Evolutionary conservation across 1,284 basidiomycete species (phyloP).

Genomic region (Moesziomyces globuligerus): DNA sequence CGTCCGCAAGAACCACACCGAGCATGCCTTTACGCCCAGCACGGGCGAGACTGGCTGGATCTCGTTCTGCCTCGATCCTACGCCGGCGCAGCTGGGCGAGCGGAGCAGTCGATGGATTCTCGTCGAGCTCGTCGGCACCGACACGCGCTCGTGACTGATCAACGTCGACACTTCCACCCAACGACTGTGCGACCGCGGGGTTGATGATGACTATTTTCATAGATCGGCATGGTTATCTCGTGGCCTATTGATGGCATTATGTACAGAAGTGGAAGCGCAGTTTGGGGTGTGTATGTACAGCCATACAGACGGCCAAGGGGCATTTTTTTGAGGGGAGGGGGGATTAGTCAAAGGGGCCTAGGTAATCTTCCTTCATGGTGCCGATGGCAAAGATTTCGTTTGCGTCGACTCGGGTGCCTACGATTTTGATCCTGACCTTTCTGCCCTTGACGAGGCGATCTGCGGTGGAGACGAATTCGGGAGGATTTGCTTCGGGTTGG

Average conservation of each 20-base stretch:
- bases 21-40: slow-evolving; percentile 31
- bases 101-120: slow-evolving; percentile 21
- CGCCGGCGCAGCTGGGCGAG: background rate
- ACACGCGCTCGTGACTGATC: slow-evolving; percentile 33
- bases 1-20: slow-evolving; percentile 30
- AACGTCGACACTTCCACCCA: no score
- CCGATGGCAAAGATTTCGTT: slow-evolving; percentile 79
- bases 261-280: no score
- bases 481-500: slow-evolving; percentile 65
- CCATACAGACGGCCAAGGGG: no score
- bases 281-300: no score
- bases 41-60: slow-evolving; percentile 41
- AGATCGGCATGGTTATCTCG: no score
- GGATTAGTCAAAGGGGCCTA: slow-evolving; percentile 57
- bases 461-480: slow-evolving; percentile 59
- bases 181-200: background rate
- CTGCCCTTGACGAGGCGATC: slow-evolving; percentile 80
- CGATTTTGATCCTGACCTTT: slow-evolving; percentile 90
- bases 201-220: background rate
- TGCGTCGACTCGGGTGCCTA: slow-evolving; percentile 94
- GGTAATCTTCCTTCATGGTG: slow-evolving; percentile 66
- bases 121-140: slow-evolving; percentile 40
- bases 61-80: slow-evolving; percentile 23
- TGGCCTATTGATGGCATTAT: no score
- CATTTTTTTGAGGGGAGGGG: no score